These are phyloP conservation scores for Solanum ahanhuiri DNA, from an alignment of 257 asterid species.

Conservation along the genomic window DNA sequence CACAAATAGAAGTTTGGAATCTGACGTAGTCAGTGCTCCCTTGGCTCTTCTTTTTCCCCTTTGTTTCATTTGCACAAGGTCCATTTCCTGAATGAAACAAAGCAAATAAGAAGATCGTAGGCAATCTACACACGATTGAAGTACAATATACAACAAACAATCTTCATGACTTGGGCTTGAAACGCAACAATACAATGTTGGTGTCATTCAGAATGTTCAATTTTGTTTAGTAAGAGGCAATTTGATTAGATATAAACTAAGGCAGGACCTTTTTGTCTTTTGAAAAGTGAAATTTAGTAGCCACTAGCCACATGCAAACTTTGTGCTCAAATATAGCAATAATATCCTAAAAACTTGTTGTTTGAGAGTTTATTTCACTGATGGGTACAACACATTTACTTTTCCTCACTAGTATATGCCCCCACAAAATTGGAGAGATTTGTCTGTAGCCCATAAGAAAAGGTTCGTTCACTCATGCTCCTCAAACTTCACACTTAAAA, in stretches of 20 bases:
- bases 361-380: not conserved
- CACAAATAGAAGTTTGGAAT: slow-evolving; percentile 52
- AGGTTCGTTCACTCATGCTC: not conserved
- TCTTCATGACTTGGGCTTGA: not conserved
- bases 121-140: slow-evolving; percentile 44
- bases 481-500: not conserved
- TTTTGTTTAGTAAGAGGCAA: not conserved
- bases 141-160: not conserved
- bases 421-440: not conserved
- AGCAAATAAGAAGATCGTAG: slow-evolving; percentile 47
- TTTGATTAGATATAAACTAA: not conserved
- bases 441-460: not conserved
- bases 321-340: not conserved
- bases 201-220: not conserved
- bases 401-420: not conserved
- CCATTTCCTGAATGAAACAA: slow-evolving; percentile 56
- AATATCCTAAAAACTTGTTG: not conserved
- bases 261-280: not conserved
- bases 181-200: not conserved
- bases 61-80: slow-evolving; percentile 66
- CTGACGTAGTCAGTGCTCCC: slow-evolving; percentile 11
- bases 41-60: slow-evolving; percentile 41
- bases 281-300: not conserved
- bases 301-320: not conserved
- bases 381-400: not conserved